phyloP scores from a whole-genome alignment of 2,329 filamentous ascomycete species.

The Hypoxylon sp. region DNA sequence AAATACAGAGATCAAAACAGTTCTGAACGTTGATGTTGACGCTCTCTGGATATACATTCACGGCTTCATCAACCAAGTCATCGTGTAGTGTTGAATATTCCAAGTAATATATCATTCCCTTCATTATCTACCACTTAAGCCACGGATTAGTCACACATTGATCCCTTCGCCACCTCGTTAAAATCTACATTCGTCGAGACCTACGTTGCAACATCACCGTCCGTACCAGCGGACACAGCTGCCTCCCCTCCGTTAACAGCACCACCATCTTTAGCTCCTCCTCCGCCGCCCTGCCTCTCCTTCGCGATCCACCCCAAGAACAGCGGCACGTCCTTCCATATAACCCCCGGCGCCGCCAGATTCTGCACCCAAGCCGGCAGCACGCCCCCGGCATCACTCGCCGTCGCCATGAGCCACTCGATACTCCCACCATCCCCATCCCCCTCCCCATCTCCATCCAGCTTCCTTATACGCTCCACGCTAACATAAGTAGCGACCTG shows the following conservation, averaged over 20 bases:
- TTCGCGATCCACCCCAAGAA: slow-evolving; percentile 72
- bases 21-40: neutral
- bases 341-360: slow-evolving; percentile 68
- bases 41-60: neutral
- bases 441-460: slow-evolving; percentile 52
- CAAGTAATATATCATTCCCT: neutral
- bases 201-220: slow-evolving; percentile 18
- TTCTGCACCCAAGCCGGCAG: slow-evolving; percentile 76
- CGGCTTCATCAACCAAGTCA: neutral
- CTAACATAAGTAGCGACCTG: slow-evolving; percentile 72
- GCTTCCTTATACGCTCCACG: slow-evolving; percentile 69
- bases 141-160: slow-evolving; percentile 11
- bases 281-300: slow-evolving; percentile 53
- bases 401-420: slow-evolving; percentile 84
- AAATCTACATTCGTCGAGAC: slow-evolving; percentile 30
- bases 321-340: slow-evolving; percentile 78
- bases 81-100: neutral
- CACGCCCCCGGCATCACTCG: slow-evolving; percentile 75
- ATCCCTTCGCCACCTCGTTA: slow-evolving; percentile 22
- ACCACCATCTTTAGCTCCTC: slow-evolving; percentile 4
- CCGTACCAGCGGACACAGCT: slow-evolving; percentile 29
- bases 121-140: neutral
- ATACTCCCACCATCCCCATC: slow-evolving; percentile 53
- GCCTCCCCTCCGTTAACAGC: neutral
- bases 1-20: no score